Evolutionary conservation across 2,329 filamentous ascomycete genomes (phyloP), one percentile per base, ranked within the genome.

Genomic region (Chrysoporthe austroafricana): DNA sequence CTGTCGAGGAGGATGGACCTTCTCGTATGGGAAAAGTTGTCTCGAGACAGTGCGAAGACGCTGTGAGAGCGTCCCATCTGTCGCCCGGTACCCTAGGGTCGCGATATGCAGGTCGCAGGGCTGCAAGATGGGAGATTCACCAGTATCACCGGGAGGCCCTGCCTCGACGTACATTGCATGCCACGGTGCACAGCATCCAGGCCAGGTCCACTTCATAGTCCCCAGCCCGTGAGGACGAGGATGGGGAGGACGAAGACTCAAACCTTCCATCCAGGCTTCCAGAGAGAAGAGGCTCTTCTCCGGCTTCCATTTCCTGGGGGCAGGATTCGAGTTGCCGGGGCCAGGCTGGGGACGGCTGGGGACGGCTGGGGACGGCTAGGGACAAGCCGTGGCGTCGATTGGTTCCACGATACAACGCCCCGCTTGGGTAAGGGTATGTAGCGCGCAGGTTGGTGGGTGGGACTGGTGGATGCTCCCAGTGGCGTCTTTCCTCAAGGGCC

Each of bases 401-500:
- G 65, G 60, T 63, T 63, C 60, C 65, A 67, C 56, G 36, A 59
- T 60, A 34, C 36, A 52, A 58, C 50, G 60, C 60, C 64, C 60
- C 54, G 60, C 60, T 62, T 65, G 63, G 54, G 63, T 60, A 60
- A 60, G 63, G 63, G 63, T 46, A 65, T 56, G 63, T 65, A 65
- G 63, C 63, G 63, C 63, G 54, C 63, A 61, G 59, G 43, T n/a
- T 26, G 6, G 42, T 59, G 34, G 43, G 62, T 56, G 13, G 42
- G 26, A 18, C 59, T 7, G 52, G 48, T 63, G 62, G 62, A 21
- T 39, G 62, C 39, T 46, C n/a, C 72, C 71, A 73, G 71, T 69
- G 50, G 63, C 54, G 52, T 58, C 44, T 58, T 46, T 39, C 43
- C 67, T 64, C 70, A 69, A 72, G 66, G 66, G 68, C 70, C 69